Evolutionary conservation across 768 basidiomycete species (phyloP).

Genomic region (Suillus variegatus): DNA sequence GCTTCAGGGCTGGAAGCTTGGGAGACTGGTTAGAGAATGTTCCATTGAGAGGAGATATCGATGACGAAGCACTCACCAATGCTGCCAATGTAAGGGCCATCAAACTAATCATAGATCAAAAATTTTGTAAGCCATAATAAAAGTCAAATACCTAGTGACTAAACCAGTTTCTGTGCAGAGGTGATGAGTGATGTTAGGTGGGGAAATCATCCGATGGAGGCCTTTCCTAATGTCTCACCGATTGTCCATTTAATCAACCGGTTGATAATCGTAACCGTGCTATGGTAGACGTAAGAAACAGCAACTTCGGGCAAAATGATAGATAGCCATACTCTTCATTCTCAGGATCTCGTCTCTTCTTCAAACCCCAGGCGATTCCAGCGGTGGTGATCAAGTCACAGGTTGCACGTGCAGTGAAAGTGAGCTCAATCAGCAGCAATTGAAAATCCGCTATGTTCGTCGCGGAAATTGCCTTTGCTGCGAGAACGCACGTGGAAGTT

Average conservation of each 20-base stretch:
- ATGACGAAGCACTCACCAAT: not conserved
- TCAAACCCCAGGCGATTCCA: conserved; percentile 3
- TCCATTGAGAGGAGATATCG: not conserved
- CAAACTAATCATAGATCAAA: not conserved
- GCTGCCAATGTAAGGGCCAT: not conserved
- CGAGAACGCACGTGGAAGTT: not conserved
- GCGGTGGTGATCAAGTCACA: conserved; percentile 9
- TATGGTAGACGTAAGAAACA: not conserved
- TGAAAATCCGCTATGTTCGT: not conserved
- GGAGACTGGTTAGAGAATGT: not conserved
- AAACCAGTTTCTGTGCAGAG: not conserved
- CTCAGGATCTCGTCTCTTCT: not conserved
- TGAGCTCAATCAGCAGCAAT: not conserved
- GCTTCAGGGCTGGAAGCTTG: not conserved
- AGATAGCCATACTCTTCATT: not conserved
- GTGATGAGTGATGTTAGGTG: not conserved
- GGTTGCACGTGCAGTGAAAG: not conserved
- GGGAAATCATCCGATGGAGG: not conserved
- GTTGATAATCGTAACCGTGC: not conserved
- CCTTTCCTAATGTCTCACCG: not conserved
- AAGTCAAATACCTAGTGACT: not conserved
- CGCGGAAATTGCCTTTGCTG: not conserved
- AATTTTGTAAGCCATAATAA: not conserved
- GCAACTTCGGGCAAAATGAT: not conserved
- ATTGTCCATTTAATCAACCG: not conserved